Conservation (phyloP, 1,139 yeast species). For the Geotrichum carabidarum region DNA sequence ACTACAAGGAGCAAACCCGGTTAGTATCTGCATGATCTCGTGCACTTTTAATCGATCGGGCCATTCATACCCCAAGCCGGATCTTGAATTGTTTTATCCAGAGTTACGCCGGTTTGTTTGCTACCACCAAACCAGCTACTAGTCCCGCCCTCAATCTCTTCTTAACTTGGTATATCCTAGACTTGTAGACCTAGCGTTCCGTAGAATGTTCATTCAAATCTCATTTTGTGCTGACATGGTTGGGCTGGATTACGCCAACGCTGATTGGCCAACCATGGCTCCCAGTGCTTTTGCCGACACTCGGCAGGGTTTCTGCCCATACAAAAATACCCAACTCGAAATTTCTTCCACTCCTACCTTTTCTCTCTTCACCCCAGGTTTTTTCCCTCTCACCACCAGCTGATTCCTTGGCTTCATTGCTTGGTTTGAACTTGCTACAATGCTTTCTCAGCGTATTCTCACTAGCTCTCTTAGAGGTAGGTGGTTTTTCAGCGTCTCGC, state of each 20-base stretch:
- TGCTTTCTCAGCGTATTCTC: slow-evolving; percentile 18
- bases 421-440: slow-evolving; percentile 1
- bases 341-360: not conserved
- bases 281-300: not conserved
- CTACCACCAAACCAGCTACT: too few relatives aligned
- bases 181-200: not conserved
- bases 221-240: too few relatives aligned
- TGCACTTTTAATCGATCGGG: too few relatives aligned
- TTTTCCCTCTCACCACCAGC: not conserved
- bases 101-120: too few relatives aligned
- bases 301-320: not conserved
- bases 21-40: too few relatives aligned
- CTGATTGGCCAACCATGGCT: not conserved
- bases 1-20: too few relatives aligned
- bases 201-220: too few relatives aligned
- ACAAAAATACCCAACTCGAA: not conserved
- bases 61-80: too few relatives aligned
- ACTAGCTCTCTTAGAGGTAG: slow-evolving; percentile 17
- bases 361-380: not conserved
- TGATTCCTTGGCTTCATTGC: not conserved
- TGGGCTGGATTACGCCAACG: not conserved
- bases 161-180: too few relatives aligned
- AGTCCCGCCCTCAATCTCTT: too few relatives aligned
- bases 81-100: too few relatives aligned
- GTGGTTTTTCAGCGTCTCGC: not conserved